Conservation (phyloP, 192 early-diverging fungal genomes). For the Coemansia asiatica region DNA sequence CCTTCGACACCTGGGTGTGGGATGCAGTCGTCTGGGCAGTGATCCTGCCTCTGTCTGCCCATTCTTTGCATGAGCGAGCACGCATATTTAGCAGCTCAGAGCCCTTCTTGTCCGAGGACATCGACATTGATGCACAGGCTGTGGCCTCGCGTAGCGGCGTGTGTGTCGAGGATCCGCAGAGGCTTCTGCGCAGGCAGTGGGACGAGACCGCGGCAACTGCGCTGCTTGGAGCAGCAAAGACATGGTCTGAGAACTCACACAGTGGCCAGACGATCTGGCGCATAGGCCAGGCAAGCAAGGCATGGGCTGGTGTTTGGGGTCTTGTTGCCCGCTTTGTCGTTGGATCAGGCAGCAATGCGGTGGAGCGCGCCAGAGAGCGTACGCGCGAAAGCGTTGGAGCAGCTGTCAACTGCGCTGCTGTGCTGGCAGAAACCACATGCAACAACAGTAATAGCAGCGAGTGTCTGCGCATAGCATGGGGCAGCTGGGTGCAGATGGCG, state of each 20-base stretch:
- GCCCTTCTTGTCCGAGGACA: background rate
- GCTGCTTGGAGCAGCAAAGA: slow-evolving; percentile 27
- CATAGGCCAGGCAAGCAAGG: slow-evolving; percentile 17
- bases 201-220: slow-evolving; percentile 47
- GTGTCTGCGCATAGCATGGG: slow-evolving; percentile 32
- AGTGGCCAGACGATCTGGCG: background rate
- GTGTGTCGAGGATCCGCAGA: slow-evolving; percentile 37
- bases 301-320: slow-evolving; percentile 32
- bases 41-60: slow-evolving; percentile 69
- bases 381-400: slow-evolving; percentile 33
- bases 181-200: slow-evolving; percentile 40
- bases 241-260: slow-evolving; percentile 16
- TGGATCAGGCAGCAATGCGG: slow-evolving; percentile 3
- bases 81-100: slow-evolving; percentile 8
- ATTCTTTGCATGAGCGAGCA: slow-evolving; percentile 23
- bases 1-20: slow-evolving; percentile 75
- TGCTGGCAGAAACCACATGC: slow-evolving; percentile 4
- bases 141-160: slow-evolving; percentile 35
- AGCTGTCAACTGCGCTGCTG: slow-evolving; percentile 21
- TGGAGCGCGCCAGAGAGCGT: slow-evolving; percentile 11
- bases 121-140: slow-evolving; percentile 6
- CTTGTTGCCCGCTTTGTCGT: slow-evolving; percentile 23
- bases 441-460: too few relatives aligned
- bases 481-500: slow-evolving; percentile 31
- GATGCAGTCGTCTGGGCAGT: slow-evolving; percentile 83